phyloP scores from a whole-genome alignment of 148 eudicot species.

The Rhododendron williamsianum region DNA sequence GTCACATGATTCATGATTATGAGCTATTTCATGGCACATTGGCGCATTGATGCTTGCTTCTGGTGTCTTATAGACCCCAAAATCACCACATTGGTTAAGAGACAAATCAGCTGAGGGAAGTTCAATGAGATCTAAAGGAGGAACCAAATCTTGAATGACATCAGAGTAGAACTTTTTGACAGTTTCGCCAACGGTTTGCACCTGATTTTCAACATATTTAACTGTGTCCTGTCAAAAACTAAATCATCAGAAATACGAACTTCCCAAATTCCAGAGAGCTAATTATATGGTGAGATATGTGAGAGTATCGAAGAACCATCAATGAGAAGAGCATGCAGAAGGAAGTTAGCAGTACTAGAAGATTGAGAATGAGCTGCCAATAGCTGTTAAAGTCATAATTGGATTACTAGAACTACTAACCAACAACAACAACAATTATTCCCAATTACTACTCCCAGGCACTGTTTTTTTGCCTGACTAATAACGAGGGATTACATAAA shows the following conservation, averaged over 20 bases:
- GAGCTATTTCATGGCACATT: constrained; percentile 4
- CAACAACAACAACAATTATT: not conserved
- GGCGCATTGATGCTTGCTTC: constrained; percentile 20
- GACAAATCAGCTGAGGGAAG: constrained; percentile 30
- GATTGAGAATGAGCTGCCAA: not conserved
- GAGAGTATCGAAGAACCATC: not conserved
- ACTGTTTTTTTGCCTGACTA: not conserved
- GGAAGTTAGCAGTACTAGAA: not conserved
- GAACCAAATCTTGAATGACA: constrained; percentile 58
- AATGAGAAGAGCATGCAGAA: not conserved
- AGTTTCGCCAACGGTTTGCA: constrained; percentile 56
- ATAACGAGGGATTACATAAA: not conserved
- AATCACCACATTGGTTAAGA: constrained; percentile 28
- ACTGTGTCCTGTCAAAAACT: constrained; percentile 56
- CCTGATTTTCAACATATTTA: constrained; percentile 67
- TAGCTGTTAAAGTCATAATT: not conserved
- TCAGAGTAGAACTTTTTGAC: constrained; percentile 79
- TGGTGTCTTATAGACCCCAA: constrained; percentile 24
- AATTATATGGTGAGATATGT: not conserved
- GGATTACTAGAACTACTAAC: not conserved
- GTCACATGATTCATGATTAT: constrained; percentile 14
- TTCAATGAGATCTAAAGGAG: constrained; percentile 41
- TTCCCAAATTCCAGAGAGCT: not conserved
- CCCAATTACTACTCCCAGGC: not conserved
- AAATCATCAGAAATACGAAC: constrained; percentile 4